Evolutionary conservation across 2,329 filamentous ascomycete species (phyloP), one percentile per base, ranked within the genome.

Genomic region (Stemphylium lycopersici): DNA sequence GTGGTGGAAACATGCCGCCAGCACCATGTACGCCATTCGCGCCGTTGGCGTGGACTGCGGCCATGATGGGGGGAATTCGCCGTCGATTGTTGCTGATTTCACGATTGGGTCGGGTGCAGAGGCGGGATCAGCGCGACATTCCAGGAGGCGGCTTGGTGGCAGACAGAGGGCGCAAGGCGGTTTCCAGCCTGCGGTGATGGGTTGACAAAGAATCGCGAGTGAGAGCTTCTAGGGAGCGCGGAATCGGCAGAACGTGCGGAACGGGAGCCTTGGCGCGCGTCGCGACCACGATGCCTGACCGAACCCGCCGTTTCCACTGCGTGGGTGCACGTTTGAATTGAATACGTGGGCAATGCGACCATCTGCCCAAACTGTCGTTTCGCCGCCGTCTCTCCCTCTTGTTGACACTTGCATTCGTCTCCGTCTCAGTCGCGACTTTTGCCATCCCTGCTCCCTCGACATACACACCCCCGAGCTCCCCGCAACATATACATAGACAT

Each of bases 11-110:
- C 70, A 59, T 68, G 62, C 50, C 65, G 36, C 72, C 65, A 50
- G 79, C 72, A 59, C 79, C 80, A 57, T 81, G 81, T 49, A 79
- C 68, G 69, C 81, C 82, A 71, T 85, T 84, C 49, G 78, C 68
- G 67, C 81, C 67, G 46, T 72, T 70, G 31, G 66, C 73, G 62
- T 81, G 79, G 65, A 79, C 65, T 48, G 81, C 73, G 43, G 82
- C 80, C 83, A 86, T 86, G 71, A 55, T 62, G 52, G 40, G 43
- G 42, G 37, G 48, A 48, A 49, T 55, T 55, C 54, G 60, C 58
- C 57, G 50, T 37, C 45, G 50, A 24, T 48, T 38, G 26, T 29
- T 34, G 37, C n/a, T 41, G 12, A 16, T 20, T 29, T 54, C 33
- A 51, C 42, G 52, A 24, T 26, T 26, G 34, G 31, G 48, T 18